A percentile compares a stretch with the other conserved stretches of the same genome.
phyloP scores from a whole-genome alignment of 1,139 yeast species.

The Diutina catenulata region DNA sequence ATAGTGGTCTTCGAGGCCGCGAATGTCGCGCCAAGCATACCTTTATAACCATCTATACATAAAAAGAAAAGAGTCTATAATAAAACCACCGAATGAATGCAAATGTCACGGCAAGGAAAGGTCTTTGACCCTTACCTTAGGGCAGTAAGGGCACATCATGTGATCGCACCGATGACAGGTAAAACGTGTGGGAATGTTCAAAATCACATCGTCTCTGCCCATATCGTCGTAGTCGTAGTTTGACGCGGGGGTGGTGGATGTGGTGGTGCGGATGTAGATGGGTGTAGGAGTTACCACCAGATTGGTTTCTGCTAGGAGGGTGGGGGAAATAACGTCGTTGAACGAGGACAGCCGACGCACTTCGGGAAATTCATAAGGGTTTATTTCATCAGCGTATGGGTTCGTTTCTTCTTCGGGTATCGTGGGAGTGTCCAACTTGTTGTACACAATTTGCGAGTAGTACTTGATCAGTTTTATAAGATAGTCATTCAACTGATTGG shows the following conservation, averaged over 20 bases:
- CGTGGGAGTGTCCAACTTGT: background rate
- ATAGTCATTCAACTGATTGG: slow-evolving; percentile 4
- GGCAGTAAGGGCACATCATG: slow-evolving; percentile 46
- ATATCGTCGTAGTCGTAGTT: background rate
- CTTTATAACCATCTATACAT: too few species aligned
- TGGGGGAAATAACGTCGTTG: slow-evolving; percentile 3
- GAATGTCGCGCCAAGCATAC: too few species aligned
- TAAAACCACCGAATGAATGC: background rate
- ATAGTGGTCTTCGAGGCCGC: too few species aligned
- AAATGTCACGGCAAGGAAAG: background rate
- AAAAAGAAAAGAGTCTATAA: too few species aligned
- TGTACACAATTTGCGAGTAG: slow-evolving; percentile 4
- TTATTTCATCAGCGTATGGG: slow-evolving; percentile 2
- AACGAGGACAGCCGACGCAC: slow-evolving; percentile 1
- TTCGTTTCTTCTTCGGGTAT: background rate
- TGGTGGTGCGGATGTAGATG: slow-evolving; percentile 1
- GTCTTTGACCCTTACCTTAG: slow-evolving; percentile 31
- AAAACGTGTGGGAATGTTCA: slow-evolving; percentile 20
- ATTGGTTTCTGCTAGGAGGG: slow-evolving; percentile 1
- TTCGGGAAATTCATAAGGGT: background rate
- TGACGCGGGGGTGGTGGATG: background rate
- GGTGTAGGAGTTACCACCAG: slow-evolving; percentile 4
- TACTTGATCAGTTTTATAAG: slow-evolving; percentile 1
- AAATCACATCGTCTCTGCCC: slow-evolving; percentile 20
- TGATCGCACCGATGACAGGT: slow-evolving; percentile 37